These are phyloP conservation scores for Agrocybe chaxingu DNA, from an alignment of 768 basidiomycete genomes.

Conservation along the genomic window DNA sequence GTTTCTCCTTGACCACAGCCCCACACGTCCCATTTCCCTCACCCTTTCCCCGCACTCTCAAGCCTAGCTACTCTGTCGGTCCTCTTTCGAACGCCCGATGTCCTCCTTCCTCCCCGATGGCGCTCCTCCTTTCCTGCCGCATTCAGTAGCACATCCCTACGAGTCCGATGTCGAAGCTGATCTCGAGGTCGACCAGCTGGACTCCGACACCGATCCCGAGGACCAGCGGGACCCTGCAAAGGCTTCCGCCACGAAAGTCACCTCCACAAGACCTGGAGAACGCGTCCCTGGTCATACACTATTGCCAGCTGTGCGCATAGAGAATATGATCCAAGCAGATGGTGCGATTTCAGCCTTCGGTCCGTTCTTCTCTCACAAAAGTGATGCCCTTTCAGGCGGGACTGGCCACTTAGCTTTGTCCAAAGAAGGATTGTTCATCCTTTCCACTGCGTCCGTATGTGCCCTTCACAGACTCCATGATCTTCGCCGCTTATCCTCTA, in stretches of 20 bases:
- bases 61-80: background rate
- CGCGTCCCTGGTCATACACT: slow-evolving; percentile 65
- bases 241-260: slow-evolving; percentile 21
- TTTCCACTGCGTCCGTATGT: slow-evolving; percentile 74
- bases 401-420: slow-evolving; percentile 65
- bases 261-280: slow-evolving; percentile 24
- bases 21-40: slow-evolving; percentile 2
- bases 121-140: slow-evolving; percentile 2
- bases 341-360: slow-evolving; percentile 36
- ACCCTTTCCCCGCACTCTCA: background rate
- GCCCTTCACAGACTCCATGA: background rate
- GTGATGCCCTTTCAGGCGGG: slow-evolving; percentile 38
- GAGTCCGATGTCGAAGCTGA: slow-evolving; percentile 57
- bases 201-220: slow-evolving; percentile 50
- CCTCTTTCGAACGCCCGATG: slow-evolving; percentile 1
- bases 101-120: slow-evolving; percentile 11
- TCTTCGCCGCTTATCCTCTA: slow-evolving; percentile 8
- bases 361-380: slow-evolving; percentile 6
- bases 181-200: slow-evolving; percentile 65
- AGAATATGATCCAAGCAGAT: slow-evolving; percentile 78
- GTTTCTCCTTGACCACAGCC: slow-evolving; percentile 1
- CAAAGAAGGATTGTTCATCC: slow-evolving; percentile 69
- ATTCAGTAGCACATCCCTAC: slow-evolving; percentile 5
- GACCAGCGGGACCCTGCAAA: slow-evolving; percentile 24
- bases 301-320: slow-evolving; percentile 62